A percentile compares a stretch with the other conserved stretches of the same genome.
Evolutionary conservation across 2,329 filamentous ascomycete species (phyloP).

Genomic region (Helminthosporium solani): DNA sequence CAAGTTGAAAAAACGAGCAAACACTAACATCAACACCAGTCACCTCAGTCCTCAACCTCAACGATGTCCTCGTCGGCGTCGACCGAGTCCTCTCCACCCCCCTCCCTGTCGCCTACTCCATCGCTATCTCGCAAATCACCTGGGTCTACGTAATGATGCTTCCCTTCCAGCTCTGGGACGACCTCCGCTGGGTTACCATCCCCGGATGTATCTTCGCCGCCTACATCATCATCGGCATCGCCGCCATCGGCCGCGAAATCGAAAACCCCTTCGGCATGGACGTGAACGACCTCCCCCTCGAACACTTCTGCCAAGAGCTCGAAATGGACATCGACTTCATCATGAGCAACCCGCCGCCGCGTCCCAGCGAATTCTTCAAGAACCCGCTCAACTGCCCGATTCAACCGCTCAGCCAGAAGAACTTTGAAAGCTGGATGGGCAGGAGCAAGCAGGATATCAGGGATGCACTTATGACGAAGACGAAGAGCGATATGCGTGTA

Average conservation of each 20-base stretch:
- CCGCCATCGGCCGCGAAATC: constrained; percentile 75
- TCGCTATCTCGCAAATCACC: constrained; percentile 82
- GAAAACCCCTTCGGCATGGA: constrained; percentile 84
- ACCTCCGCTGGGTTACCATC: constrained; percentile 72
- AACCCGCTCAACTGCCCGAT: constrained; percentile 55
- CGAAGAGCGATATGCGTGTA: constrained; percentile 37
- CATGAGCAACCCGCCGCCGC: constrained; percentile 58
- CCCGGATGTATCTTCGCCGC: constrained; percentile 70
- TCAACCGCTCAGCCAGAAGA: constrained; percentile 55
- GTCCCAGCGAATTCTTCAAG: constrained; percentile 54
- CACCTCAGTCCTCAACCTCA: constrained; percentile 63
- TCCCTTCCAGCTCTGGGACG: constrained; percentile 72
- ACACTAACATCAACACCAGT: constrained; percentile 41
- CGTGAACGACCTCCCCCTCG: constrained; percentile 68
- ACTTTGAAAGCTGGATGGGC: constrained; percentile 41
- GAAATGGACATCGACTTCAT: constrained; percentile 74
- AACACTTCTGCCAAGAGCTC: constrained; percentile 74
- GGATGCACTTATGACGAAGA: constrained; percentile 47
- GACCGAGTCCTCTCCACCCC: constrained; percentile 82
- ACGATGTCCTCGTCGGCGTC: constrained; percentile 70
- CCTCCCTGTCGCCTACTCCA: constrained; percentile 78
- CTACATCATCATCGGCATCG: constrained; percentile 81
- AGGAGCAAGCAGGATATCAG: constrained; percentile 45
- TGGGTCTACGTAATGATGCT: constrained; percentile 80
- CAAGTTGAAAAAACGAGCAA: constrained; percentile 25